These are phyloP conservation scores for Kodamaea derodonti DNA, from an alignment of 1,139 yeast genomes.

Conservation along the genomic window DNA sequence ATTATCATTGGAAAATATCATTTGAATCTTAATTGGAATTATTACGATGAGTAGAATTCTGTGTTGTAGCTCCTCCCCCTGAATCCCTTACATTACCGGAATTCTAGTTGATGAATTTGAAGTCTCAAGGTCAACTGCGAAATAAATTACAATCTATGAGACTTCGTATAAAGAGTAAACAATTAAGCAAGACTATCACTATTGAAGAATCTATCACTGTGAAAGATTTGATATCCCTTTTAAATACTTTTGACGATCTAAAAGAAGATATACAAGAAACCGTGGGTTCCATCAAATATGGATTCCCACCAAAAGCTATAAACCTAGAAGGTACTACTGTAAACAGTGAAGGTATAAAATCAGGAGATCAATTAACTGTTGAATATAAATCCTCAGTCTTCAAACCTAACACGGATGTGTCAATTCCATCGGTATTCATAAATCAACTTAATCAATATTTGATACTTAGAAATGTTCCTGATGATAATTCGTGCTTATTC, in stretches of 20 bases:
- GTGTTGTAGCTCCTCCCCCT: no score
- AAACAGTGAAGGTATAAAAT: slow-evolving; percentile 40
- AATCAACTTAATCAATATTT: slow-evolving; percentile 23
- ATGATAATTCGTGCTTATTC: slow-evolving; percentile 79
- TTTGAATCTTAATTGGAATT: not conserved
- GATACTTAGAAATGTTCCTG: slow-evolving; percentile 61
- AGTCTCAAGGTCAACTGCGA: no score
- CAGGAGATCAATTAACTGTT: slow-evolving; percentile 56
- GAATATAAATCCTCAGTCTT: slow-evolving; percentile 15
- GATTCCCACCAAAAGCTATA: slow-evolving; percentile 59
- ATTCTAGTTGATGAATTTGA: no score
- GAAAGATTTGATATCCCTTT: slow-evolving; percentile 16
- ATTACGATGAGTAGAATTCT: no score
- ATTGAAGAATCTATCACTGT: slow-evolving; percentile 10
- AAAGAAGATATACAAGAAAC: slow-evolving; percentile 12
- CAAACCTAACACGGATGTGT: slow-evolving; percentile 6
- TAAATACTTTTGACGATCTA: slow-evolving; percentile 13
- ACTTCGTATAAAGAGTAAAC: slow-evolving; percentile 20
- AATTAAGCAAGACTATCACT: slow-evolving; percentile 15
- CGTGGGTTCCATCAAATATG: slow-evolving; percentile 36
- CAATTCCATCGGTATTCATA: slow-evolving; percentile 28
- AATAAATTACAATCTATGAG: slow-evolving; percentile 20
- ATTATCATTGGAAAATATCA: slow-evolving; percentile 1
- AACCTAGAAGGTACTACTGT: slow-evolving; percentile 23
- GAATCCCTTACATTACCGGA: no score